Evolutionary conservation across 2,329 filamentous ascomycete genomes (phyloP).

Genomic region (Trichoderma harzianum): DNA sequence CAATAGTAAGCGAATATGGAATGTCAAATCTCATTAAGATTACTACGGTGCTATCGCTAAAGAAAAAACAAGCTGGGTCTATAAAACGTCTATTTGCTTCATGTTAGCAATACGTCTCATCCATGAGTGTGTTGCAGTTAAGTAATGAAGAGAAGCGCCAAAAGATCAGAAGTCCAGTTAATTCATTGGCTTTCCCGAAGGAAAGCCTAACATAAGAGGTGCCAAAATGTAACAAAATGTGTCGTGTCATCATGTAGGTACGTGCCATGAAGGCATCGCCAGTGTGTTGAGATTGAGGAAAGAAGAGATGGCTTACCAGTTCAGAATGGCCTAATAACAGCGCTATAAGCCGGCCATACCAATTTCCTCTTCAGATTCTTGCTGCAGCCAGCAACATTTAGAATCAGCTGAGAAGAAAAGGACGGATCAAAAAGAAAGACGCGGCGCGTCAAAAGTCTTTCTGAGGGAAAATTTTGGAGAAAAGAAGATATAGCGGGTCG

Average conservation of each 20-base stretch:
- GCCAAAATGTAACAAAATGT: slow-evolving; percentile 64
- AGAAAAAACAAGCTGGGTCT: background rate
- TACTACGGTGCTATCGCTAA: slow-evolving; percentile 14
- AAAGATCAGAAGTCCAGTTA: slow-evolving; percentile 76
- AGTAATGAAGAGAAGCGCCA: slow-evolving; percentile 11
- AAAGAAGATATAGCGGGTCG: background rate
- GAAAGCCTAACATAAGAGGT: slow-evolving; percentile 88
- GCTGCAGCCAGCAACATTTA: background rate
- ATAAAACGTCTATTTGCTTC: background rate
- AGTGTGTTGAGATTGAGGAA: background rate
- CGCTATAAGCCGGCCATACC: background rate
- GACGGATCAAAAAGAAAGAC: background rate
- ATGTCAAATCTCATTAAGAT: slow-evolving; percentile 16
- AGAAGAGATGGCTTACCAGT: slow-evolving; percentile 34
- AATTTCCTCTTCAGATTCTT: background rate
- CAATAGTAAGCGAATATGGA: slow-evolving; percentile 9
- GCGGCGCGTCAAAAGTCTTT: background rate
- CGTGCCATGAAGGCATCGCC: slow-evolving; percentile 15
- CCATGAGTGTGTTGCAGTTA: background rate
- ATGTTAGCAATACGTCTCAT: slow-evolving; percentile 12
- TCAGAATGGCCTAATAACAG: background rate
- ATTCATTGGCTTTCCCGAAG: slow-evolving; percentile 64
- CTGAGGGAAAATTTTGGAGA: background rate
- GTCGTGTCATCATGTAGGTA: slow-evolving; percentile 65
- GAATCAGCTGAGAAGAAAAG: background rate